These are phyloP conservation scores for Coniophora puteana DNA, from an alignment of 1,284 basidiomycete species.

Conservation along the genomic window DNA sequence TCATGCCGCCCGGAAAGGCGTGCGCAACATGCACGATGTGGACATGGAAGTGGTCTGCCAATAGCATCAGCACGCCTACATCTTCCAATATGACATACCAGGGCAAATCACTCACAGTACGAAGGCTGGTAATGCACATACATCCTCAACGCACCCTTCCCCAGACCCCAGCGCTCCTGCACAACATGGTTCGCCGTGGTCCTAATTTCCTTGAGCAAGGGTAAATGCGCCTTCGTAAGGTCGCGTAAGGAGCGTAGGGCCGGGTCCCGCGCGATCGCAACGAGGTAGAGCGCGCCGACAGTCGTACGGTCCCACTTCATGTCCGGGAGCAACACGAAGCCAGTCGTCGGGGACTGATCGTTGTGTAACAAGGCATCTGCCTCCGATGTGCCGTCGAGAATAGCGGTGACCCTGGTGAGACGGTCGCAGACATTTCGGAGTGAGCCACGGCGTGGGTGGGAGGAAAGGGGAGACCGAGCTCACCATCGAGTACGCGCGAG, in stretches of 20 bases:
- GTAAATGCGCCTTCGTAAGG: slow-evolving; percentile 60
- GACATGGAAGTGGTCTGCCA: slow-evolving; percentile 88
- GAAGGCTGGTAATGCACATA: slow-evolving; percentile 96
- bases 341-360: slow-evolving; percentile 17
- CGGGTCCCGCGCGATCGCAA: slow-evolving; percentile 61
- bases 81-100: slow-evolving; percentile 1
- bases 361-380: slow-evolving; percentile 38
- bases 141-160: slow-evolving; percentile 62
- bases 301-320: slow-evolving; percentile 92
- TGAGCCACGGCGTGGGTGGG: neutral
- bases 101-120: slow-evolving; percentile 70
- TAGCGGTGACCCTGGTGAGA: slow-evolving; percentile 75
- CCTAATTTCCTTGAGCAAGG: slow-evolving; percentile 67
- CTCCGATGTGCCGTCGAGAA: slow-evolving; percentile 81
- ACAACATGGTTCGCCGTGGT: slow-evolving; percentile 50
- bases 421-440: neutral
- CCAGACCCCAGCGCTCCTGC: slow-evolving; percentile 59
- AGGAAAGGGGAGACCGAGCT: neutral
- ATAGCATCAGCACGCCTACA: neutral
- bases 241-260: slow-evolving; percentile 70
- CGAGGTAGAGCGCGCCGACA: slow-evolving; percentile 68
- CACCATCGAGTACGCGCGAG: slow-evolving; percentile 80
- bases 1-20: slow-evolving; percentile 63
- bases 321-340: slow-evolving; percentile 83
- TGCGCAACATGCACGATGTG: slow-evolving; percentile 83